Percentiles rank a stretch among this genome's conserved stretches.
Evolutionary conservation across 228 moss, liverwort and hornwort species (phyloP).

Genomic region (Sphagnum fallax): DNA sequence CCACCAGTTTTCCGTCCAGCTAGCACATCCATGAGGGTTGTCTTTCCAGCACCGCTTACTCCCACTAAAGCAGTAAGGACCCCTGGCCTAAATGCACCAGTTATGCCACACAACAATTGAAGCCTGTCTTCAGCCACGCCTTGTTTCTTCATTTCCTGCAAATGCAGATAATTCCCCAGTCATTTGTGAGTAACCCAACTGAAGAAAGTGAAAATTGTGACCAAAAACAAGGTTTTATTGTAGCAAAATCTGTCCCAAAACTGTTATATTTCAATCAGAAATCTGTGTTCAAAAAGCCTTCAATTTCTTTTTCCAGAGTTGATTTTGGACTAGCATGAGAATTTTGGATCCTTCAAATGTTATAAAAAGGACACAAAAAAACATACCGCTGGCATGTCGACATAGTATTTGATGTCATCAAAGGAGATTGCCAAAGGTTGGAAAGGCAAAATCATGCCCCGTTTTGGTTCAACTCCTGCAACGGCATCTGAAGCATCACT

Average conservation of each 20-base stretch:
- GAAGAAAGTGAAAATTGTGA: too few relatives aligned
- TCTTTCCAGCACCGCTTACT: slow-evolving; percentile 84
- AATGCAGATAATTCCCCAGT: background rate
- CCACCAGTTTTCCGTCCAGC: slow-evolving; percentile 82
- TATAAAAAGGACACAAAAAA: too few relatives aligned
- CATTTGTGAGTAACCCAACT: background rate
- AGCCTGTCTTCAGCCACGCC: slow-evolving; percentile 54
- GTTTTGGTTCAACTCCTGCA: slow-evolving; percentile 25
- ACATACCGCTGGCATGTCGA: slow-evolving; percentile 80
- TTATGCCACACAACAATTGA: slow-evolving; percentile 63
- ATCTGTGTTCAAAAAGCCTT: too few relatives aligned
- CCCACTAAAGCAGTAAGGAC: slow-evolving; percentile 79
- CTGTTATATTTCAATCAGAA: too few relatives aligned
- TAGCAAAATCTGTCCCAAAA: too few relatives aligned
- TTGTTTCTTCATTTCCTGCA: slow-evolving; percentile 54
- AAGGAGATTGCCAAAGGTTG: slow-evolving; percentile 77
- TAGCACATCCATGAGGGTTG: slow-evolving; percentile 81
- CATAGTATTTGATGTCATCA: slow-evolving; percentile 64
- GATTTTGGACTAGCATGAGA: too few relatives aligned
- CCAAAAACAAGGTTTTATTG: too few relatives aligned
- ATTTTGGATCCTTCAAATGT: too few relatives aligned
- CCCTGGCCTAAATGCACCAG: slow-evolving; percentile 79
- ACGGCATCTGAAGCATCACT: slow-evolving; percentile 15
- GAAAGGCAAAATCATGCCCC: slow-evolving; percentile 87
- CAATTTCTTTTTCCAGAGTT: too few relatives aligned